Base-by-base conservation (phyloP, 306 rosid species). In the Carpinus fangiana region DNA sequence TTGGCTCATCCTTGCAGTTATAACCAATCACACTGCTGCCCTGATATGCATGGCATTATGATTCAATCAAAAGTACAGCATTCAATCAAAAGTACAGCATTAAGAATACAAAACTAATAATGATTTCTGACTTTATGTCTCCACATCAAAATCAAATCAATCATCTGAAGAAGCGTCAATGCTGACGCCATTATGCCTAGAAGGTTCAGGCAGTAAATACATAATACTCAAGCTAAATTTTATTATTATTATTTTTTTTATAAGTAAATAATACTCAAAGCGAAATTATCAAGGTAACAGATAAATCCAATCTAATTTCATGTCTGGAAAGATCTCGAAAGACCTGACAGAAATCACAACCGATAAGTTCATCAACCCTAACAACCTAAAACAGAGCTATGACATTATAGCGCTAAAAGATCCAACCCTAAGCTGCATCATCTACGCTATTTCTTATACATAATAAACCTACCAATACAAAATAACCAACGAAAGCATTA, bases 281-380 rank as follows among this genome's bases (percentile, higher is more conserved):
- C 48, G 18, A 66, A 41, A 66, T 8, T 66, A 34, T 18, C 12
- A 26, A 12, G 9, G n/a, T 16, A n/a, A 66, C 9, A 41, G 72
- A n/a, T 9, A 41, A 14, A 66, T 66, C 69, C 69, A 28, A 62
- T 34, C 28, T 20, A 66, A 10, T 66, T 66, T 66, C 72, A 38
- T 7, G n/a, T 17, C 12, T 16, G 36, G n/a, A 10, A 48, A 16
- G 17, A 66, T 41, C 26, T 66, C 1, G 70, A 64, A 34, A 4
- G 72, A 66, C 72, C 50, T n/a, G 26, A 38, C 72, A 38, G 50
- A 17, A 66, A 66, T 41, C 26, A n/a, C n/a, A n/a, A n/a, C n/a
- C n/a, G n/a, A n/a, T n/a, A n/a, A n/a, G n/a, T n/a, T n/a, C n/a
- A n/a, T n/a, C n/a, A n/a, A n/a, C n/a, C n/a, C n/a, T n/a, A n/a